phyloP scores from a whole-genome alignment of 2,329 filamentous ascomycete genomes.

The Sordariomycetes sp. region DNA sequence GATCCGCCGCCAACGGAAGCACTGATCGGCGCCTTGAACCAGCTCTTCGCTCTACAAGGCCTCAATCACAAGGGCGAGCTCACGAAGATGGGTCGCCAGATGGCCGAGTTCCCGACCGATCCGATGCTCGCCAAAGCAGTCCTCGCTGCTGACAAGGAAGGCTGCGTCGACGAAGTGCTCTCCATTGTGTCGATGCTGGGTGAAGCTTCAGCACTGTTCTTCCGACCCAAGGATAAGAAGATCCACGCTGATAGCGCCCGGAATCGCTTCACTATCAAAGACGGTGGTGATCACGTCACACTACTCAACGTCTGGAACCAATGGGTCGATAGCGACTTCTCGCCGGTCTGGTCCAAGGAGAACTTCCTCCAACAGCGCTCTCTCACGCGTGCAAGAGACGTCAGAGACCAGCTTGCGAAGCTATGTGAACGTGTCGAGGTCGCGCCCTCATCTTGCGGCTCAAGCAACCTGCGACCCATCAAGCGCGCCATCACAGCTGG shows the following conservation, averaged over 20 bases:
- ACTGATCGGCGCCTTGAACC: conserved; percentile 79
- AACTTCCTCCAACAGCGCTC: conserved; percentile 90
- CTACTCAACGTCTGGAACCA: conserved; percentile 92
- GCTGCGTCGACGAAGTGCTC: conserved; percentile 88
- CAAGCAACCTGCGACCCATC: conserved; percentile 63
- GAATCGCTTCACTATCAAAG: conserved; percentile 78
- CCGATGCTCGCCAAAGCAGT: conserved; percentile 87
- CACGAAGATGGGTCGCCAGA: conserved; percentile 84
- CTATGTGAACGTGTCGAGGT: conserved; percentile 93
- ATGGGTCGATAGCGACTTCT: conserved; percentile 89
- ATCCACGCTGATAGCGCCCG: conserved; percentile 89
- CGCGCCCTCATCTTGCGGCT: conserved; percentile 56
- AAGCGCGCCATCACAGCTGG: conserved; percentile 83
- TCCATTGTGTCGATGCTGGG: conserved; percentile 92
- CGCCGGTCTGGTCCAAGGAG: conserved; percentile 77
- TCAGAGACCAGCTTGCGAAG: conserved; percentile 84
- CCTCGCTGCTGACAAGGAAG: conserved; percentile 77
- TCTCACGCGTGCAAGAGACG: conserved; percentile 81
- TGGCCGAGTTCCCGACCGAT: conserved; percentile 91
- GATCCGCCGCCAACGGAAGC: conserved; percentile 86
- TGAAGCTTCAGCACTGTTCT: conserved; percentile 83
- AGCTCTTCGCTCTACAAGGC: conserved; percentile 83
- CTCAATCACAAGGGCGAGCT: conserved; percentile 82
- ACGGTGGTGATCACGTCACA: conserved; percentile 83
- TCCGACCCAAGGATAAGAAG: conserved; percentile 94